Base-by-base conservation (phyloP, 1,284 basidiomycete species). In the Rhizopogon hawkerae region DNA sequence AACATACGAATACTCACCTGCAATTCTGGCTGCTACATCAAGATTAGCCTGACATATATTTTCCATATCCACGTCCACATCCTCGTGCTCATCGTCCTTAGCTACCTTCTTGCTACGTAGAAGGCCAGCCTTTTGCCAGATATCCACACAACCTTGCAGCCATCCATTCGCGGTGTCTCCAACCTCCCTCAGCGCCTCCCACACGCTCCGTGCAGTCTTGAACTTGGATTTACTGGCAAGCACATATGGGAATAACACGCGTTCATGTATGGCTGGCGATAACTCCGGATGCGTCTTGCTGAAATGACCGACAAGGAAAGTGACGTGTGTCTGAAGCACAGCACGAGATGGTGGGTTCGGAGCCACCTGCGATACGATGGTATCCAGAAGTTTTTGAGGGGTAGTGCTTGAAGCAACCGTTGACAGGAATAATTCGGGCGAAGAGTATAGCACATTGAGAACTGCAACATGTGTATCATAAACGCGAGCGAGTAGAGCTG, bases 181-280 rank as follows among this genome's bases (percentile, higher is more conserved):
- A 35, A 57, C 16, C 61, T 58, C 38, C 21, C 66, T 66, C 21
- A 89, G 60, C 10, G 75, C 65, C 50, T 80, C 78, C 89, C 89
- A 92, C 0, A 82, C 77, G 21, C 74, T 60, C 24, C 75, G 72
- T 0, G 78, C 73, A 0, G 80, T 82, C 57, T 78, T 81, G 54
- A 82, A 77, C 41, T 80, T 75, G 3, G 83, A 68, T 58, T 87
- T 88, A 3, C 83, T 83, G 53, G 79, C 83, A 10, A 94, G 65
- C 14, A 94, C 66, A 57, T 81, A 79, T 0, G 87, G 85, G 60
- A 90, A 85, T 42, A 93, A 64, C 1, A 86, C 62, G 16, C 69
- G 64, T 56, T 81, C 70, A 55, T 90, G 81, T 7, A 85, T 66
- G 3, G 72, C 62, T 23, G 73, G 63, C 9, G 67, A 58, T 0